These are phyloP conservation scores for Scedosporium boydii DNA, from an alignment of 2,329 filamentous ascomycete species.

Conservation along the genomic window DNA sequence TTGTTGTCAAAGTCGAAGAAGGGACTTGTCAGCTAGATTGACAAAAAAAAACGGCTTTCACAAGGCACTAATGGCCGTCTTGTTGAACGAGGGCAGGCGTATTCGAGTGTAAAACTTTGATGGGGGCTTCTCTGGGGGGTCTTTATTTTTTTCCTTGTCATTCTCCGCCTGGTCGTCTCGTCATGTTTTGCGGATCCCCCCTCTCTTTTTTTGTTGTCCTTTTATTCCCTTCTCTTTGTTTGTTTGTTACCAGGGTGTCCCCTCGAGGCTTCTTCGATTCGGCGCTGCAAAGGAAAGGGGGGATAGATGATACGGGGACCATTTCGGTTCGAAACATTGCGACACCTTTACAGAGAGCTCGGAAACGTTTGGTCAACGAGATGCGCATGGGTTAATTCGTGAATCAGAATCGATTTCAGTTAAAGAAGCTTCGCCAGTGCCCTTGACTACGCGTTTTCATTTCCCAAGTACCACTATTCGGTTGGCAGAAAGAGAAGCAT, in stretches of 20 bases:
- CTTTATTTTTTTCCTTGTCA: neutral
- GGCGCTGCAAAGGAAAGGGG: neutral
- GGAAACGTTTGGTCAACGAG: neutral
- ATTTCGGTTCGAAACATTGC: neutral
- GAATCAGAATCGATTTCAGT: no score
- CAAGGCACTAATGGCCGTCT: neutral
- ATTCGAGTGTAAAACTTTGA: neutral
- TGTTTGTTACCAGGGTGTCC: neutral
- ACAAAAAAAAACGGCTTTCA: neutral
- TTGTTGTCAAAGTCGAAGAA: conserved; percentile 25
- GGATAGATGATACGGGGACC: neutral
- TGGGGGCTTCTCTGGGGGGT: neutral
- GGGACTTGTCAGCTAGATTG: conserved; percentile 25
- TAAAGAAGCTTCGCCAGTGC: no score
- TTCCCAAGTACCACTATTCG: no score
- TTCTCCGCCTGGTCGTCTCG: neutral
- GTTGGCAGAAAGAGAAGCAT: no score
- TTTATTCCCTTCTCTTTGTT: neutral
- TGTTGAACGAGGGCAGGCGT: neutral
- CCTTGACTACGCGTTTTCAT: no score
- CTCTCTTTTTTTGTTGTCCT: conserved; percentile 1
- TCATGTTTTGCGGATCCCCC: neutral
- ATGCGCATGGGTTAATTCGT: neutral
- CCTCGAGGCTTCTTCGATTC: neutral
- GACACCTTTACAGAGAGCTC: neutral